A percentile compares a stretch with the other conserved stretches of the same genome.
These are phyloP conservation scores for Knufia fluminis DNA, from an alignment of 2,329 filamentous ascomycete species.

Conservation along the genomic window DNA sequence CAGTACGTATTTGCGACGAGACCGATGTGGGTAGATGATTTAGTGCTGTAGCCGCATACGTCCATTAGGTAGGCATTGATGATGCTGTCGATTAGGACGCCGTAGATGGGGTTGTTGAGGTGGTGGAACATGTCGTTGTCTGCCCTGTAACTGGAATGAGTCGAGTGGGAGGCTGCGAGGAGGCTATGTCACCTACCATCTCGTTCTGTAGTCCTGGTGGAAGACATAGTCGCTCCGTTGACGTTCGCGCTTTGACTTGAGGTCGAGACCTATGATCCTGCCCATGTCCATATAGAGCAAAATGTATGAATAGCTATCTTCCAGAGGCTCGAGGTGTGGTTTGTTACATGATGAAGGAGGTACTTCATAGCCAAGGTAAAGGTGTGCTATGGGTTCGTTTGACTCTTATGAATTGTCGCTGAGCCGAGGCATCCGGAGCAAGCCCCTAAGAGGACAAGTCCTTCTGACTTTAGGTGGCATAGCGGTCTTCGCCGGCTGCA, in stretches of 20 bases:
- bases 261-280: slow-evolving; percentile 16
- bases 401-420: no score
- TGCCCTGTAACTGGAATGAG: slow-evolving; percentile 46
- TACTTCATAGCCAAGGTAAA: no score
- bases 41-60: slow-evolving; percentile 64
- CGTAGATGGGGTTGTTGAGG: slow-evolving; percentile 85
- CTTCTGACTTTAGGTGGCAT: no score
- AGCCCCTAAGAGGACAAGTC: no score
- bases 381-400: no score
- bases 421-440: no score
- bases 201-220: slow-evolving; percentile 18
- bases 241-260: slow-evolving; percentile 19
- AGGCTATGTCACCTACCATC: slow-evolving; percentile 13
- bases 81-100: slow-evolving; percentile 78
- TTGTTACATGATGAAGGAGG: no score
- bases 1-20: slow-evolving; percentile 79
- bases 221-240: slow-evolving; percentile 19
- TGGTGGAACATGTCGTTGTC: slow-evolving; percentile 96
- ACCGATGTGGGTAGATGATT: slow-evolving; percentile 62
- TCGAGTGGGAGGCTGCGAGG: no score
- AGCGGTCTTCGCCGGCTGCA: no score
- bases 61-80: slow-evolving; percentile 82
- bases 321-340: no score
- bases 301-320: no score
- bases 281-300: background rate